Evolutionary conservation across 2,329 filamentous ascomycete genomes (phyloP).

Genomic region (Neofusicoccum kwambonambiense): DNA sequence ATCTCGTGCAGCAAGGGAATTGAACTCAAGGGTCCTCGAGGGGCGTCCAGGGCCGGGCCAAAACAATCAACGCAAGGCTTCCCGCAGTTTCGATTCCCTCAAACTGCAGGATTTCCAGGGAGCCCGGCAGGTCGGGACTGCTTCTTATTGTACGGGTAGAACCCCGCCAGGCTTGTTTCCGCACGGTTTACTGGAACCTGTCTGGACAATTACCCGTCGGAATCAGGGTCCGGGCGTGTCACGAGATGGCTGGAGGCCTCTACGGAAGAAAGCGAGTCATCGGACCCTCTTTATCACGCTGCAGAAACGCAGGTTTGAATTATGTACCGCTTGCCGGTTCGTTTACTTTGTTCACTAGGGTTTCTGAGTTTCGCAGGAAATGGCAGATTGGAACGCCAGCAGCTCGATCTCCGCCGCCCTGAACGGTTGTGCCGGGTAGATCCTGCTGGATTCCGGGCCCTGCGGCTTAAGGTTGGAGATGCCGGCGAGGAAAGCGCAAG

Average conservation of each 20-base stretch:
- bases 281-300: neutral
- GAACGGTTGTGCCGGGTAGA: neutral
- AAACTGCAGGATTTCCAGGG: neutral
- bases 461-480: neutral
- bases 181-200: neutral
- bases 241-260: neutral
- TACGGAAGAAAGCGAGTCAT: neutral
- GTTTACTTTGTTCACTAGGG: neutral
- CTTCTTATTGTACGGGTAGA: constrained; percentile 4
- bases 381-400: neutral
- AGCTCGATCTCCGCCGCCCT: neutral
- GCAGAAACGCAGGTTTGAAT: neutral
- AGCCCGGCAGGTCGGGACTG: neutral
- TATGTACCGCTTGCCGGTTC: neutral
- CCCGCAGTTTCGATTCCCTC: neutral
- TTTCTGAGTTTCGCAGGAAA: too few relatives aligned
- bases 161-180: neutral
- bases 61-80: constrained; percentile 1
- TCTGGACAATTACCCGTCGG: neutral
- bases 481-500: neutral
- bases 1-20: neutral
- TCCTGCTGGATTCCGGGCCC: neutral
- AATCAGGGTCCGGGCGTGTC: neutral
- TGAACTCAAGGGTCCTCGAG: neutral
- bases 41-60: neutral